These are phyloP conservation scores for Exobasidium cylindrosporum DNA, from an alignment of 1,284 basidiomycete species.

Conservation along the genomic window DNA sequence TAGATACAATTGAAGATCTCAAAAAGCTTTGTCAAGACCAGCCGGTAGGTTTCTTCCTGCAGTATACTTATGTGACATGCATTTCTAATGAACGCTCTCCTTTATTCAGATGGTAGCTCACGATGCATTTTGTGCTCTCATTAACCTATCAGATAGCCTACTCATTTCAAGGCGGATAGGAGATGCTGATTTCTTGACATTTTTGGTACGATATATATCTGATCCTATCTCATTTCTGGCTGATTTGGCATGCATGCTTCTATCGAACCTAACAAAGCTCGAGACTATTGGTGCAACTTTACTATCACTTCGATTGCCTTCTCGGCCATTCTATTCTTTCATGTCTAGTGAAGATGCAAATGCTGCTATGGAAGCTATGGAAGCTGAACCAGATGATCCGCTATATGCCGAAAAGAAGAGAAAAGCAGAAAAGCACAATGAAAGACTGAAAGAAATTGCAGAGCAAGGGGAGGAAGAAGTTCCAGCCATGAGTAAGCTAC, in stretches of 20 bases:
- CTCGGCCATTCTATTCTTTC: constrained; percentile 48
- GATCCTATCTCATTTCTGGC: constrained; percentile 84
- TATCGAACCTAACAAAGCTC: constrained; percentile 87
- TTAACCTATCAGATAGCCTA: constrained; percentile 87
- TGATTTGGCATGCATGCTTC: constrained; percentile 91
- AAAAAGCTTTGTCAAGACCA: constrained; percentile 83
- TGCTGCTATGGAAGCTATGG: constrained; percentile 38
- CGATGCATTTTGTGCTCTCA: constrained; percentile 87
- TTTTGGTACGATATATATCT: constrained; percentile 85
- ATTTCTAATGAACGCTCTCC: constrained; percentile 1
- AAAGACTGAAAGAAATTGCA: constrained; percentile 30
- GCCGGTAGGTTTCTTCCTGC: constrained; percentile 17
- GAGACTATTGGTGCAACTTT: constrained; percentile 69
- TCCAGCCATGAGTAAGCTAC: constrained; percentile 44
- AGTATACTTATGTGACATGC: background rate
- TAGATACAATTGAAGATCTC: constrained; percentile 62
- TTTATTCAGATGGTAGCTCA: constrained; percentile 67
- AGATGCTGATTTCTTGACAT: constrained; percentile 73
- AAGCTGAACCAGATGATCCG: constrained; percentile 44
- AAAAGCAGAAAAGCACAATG: constrained; percentile 30
- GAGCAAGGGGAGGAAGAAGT: constrained; percentile 39
- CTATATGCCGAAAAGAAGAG: constrained; percentile 42
- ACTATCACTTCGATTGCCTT: constrained; percentile 62
- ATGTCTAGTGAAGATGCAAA: constrained; percentile 40
- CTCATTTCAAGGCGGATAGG: constrained; percentile 67